Base-by-base conservation (phyloP, 2,329 filamentous ascomycete genomes). In the Chaetomium globosum region DNA sequence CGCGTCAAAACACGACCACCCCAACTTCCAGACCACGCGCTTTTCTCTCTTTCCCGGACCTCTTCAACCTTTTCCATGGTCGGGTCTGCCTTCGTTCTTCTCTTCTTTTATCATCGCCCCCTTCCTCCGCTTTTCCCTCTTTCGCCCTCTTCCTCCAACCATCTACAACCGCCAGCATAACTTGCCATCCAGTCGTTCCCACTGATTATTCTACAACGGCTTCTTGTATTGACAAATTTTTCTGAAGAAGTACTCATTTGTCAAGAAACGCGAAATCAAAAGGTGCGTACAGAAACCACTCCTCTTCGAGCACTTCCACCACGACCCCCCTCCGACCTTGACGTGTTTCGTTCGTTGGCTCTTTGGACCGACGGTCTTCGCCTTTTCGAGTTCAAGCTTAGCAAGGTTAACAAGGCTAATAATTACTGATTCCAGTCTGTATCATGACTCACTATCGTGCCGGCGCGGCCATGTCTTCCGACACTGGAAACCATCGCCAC, bases 371-470 rank as follows among this genome's bases (percentile, higher is more conserved):
- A n/a, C 4, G 6, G 16, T 7, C 4, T 21, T 43, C 54, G 4
- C 21, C 21, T 52, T 59, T 10, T 19, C 21, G 5, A 12, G n/a
- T 51, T 16, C 26, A 12, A 10, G n/a, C n/a, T 36, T 28, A 33
- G 4, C 9, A 12, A 49, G 36, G 33, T 36, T 28, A 33, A 9
- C 9, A 12, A 49, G 36, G 33, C 67, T 70, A 36, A 70, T 46
- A 19, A n/a, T 12, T n/a, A 2, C 31, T 43, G 13, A 43, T 56
- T 28, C 26, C 54, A 70, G 66, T 53, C 21, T 65, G 59, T 56
- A 61, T 61, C 51, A 72, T 72, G 71, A 66, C 68, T 56, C 72
- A 74, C 67, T 74, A 73, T 63, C 70, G 69, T 51, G 59, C 67
- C 23, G 56, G 65, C 16, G 49, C 66, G 33, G 31, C 64, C 53